Conservation (phyloP, 768 basidiomycete genomes). For the Rubroboletus pulcherrimus region DNA sequence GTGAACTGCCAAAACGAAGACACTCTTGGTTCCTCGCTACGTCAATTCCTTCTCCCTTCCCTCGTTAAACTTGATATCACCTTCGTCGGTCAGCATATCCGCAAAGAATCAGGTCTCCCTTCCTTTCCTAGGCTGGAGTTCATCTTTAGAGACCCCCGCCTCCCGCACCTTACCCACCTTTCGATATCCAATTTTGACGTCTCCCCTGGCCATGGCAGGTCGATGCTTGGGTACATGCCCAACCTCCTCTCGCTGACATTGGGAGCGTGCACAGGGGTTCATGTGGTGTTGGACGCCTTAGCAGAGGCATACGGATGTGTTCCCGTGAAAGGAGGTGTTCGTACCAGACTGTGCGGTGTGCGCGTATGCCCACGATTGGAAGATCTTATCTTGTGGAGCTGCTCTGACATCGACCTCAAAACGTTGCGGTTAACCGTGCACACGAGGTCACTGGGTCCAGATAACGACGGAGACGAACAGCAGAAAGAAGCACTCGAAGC, state of each 20-base stretch:
- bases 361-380: constrained; percentile 50
- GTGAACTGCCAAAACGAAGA: constrained; percentile 43
- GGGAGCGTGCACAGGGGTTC: constrained; percentile 43
- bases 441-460: constrained; percentile 26
- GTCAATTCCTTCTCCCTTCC: constrained; percentile 42
- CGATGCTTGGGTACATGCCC: constrained; percentile 52
- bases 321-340: constrained; percentile 10
- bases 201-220: constrained; percentile 34
- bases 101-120: constrained; percentile 26
- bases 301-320: constrained; percentile 34
- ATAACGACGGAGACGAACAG: constrained; percentile 14
- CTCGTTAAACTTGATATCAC: constrained; percentile 45
- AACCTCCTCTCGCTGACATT: constrained; percentile 45
- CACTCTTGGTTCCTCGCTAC: constrained; percentile 34
- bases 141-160: constrained; percentile 55
- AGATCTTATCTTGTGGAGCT: constrained; percentile 50
- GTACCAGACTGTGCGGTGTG: constrained; percentile 32
- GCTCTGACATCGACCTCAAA: constrained; percentile 39
- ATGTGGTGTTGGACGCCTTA: constrained; percentile 39
- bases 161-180: constrained; percentile 47
- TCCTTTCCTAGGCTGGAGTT: constrained; percentile 46
- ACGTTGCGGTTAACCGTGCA: constrained; percentile 37
- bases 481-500: constrained; percentile 12
- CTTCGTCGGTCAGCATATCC: constrained; percentile 31
- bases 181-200: constrained; percentile 47